Evolutionary conservation across 2,329 filamentous ascomycete species (phyloP).

Genomic region (Nothopassalora personata): DNA sequence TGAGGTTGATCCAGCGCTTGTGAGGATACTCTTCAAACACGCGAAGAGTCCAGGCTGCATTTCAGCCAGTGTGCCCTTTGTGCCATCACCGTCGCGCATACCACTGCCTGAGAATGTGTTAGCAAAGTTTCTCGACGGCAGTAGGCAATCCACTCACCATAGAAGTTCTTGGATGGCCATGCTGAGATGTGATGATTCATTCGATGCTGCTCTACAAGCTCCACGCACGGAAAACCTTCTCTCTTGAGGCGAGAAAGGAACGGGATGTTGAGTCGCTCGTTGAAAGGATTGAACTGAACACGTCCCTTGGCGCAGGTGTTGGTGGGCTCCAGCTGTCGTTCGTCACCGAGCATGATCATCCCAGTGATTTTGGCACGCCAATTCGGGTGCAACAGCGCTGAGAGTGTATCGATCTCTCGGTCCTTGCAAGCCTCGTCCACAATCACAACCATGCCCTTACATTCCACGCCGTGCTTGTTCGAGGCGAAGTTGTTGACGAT

Average conservation of each 20-base stretch:
- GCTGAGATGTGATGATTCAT: slow-evolving; percentile 7
- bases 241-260: slow-evolving; percentile 14
- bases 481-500: slow-evolving; percentile 16
- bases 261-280: slow-evolving; percentile 12
- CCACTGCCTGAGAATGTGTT: neutral
- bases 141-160: neutral
- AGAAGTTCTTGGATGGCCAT: slow-evolving; percentile 17
- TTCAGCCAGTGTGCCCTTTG: slow-evolving; percentile 4
- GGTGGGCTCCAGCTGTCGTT: slow-evolving; percentile 18
- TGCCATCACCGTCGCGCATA: slow-evolving; percentile 13
- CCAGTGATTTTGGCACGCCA: slow-evolving; percentile 16
- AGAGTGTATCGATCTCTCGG: slow-evolving; percentile 17
- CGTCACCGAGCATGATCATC: slow-evolving; percentile 18
- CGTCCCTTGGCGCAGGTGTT: slow-evolving; percentile 14
- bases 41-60: slow-evolving; percentile 12
- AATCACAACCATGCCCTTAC: slow-evolving; percentile 14
- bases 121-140: neutral
- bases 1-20: neutral
- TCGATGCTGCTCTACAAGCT: slow-evolving; percentile 18
- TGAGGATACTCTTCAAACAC: slow-evolving; percentile 11
- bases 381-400: slow-evolving; percentile 8
- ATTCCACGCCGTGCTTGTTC: slow-evolving; percentile 9
- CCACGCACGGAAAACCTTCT: slow-evolving; percentile 15
- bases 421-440: slow-evolving; percentile 22
- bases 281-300: slow-evolving; percentile 16